Base-by-base conservation (phyloP, 2,329 filamentous ascomycete species). In the Raffaelea albimanens region DNA sequence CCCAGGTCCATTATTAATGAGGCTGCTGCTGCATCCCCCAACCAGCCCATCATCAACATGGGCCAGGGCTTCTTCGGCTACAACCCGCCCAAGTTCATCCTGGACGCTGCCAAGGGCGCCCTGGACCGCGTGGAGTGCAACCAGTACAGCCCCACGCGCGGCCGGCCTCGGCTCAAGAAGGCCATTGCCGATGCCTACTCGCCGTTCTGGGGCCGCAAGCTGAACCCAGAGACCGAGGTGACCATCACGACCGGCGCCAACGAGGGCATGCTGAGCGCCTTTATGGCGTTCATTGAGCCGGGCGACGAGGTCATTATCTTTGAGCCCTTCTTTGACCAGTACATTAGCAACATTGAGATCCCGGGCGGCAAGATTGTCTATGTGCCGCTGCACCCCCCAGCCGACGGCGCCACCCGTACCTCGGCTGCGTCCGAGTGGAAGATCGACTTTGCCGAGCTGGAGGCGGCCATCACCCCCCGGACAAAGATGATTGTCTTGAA, bases 281-380 rank as follows among this genome's bases (percentile, higher is more conserved):
- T 98, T 61, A 97, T 98, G 93, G 93, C 79, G 3, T 98, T 98
- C 58, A 82, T 98, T 50, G 93, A 98, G 66, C 77, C 80, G 1
- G 93, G 88, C 13, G 93, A 98, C 61, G 93, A 98, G 66, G 93
- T 96, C 55, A 96, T 98, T 56, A 78, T 98, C 48, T 96, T 98
- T 63, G 93, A 98, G 70, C 93, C 93, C 11, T 98, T 96, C 69
- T 98, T 97, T 63, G 93, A 98, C 67, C 93, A 98, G 82, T 95
- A 97, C 64, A 95, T 98, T 56, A 89, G 84, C 72, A 98, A 98
- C 67, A 97, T 98, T 54, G 87, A 96, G 66, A 97, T 98, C 90
- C 83, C 93, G 1, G 93, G 93, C 45, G 93, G 93, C 56, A 94
- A 84, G 62, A 87, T 97, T 54, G 84, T 91, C 57, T 97, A 96